Evolutionary conservation across 2,329 filamentous ascomycete species (phyloP).

Genomic region (Diaporthe longicolla): DNA sequence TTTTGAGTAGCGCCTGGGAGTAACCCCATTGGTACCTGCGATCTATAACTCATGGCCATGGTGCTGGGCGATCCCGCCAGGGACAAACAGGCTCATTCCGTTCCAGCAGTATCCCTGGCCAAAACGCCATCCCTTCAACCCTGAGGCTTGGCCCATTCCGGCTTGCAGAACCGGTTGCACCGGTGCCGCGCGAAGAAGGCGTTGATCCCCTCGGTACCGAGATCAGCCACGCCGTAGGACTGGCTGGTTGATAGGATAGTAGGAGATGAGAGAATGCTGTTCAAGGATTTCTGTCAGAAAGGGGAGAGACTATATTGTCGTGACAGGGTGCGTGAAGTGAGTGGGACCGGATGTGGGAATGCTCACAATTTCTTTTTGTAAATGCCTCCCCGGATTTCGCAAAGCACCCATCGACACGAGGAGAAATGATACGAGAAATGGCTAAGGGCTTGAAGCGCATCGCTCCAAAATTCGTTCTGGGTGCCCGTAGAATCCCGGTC

Average conservation of each 20-base stretch:
- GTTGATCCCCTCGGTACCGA: background rate
- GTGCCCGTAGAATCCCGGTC: accelerated
- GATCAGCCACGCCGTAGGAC: background rate
- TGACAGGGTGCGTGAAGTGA: background rate
- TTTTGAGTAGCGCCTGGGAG: too few species aligned
- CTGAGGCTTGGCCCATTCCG: background rate
- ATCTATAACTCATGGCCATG: too few species aligned
- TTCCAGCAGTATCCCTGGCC: too few species aligned
- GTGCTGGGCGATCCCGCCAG: background rate
- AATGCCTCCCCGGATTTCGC: background rate
- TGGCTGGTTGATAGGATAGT: background rate
- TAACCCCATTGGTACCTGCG: too few species aligned
- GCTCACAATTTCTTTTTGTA: background rate
- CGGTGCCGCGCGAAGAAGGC: background rate
- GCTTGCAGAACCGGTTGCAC: background rate
- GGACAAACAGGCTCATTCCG: background rate
- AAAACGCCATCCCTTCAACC: background rate
- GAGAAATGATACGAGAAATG: background rate
- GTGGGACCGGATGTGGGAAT: background rate
- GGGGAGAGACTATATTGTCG: too few species aligned
- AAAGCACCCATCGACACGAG: background rate
- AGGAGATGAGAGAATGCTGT: background rate
- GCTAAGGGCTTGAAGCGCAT: background rate
- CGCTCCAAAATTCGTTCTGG: background rate
- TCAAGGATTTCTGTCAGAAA: background rate